Evolutionary conservation across 257 asterid genomes (phyloP).

Genomic region (Linaria vulgaris): DNA sequence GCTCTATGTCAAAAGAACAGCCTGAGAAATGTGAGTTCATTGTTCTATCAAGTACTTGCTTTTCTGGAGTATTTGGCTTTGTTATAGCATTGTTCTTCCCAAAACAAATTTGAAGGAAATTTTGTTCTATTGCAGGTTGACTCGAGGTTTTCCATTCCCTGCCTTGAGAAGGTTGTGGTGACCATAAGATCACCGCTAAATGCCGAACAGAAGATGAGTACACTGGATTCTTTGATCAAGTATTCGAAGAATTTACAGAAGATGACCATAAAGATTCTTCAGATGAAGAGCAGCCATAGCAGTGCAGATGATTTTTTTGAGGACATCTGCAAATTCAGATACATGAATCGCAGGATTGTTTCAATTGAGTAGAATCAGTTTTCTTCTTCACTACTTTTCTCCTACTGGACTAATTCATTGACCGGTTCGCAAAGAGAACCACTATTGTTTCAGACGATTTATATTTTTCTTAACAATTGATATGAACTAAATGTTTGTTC

Average conservation of each 20-base stretch:
- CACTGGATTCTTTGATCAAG: slow-evolving; percentile 69
- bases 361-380: slow-evolving; percentile 50
- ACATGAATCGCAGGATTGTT: slow-evolving; percentile 65
- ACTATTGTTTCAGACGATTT: slow-evolving; percentile 14
- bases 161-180: slow-evolving; percentile 72
- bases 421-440: slow-evolving; percentile 7
- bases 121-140: slow-evolving; percentile 54
- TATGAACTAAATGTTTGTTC: neutral
- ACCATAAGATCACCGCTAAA: slow-evolving; percentile 88
- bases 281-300: slow-evolving; percentile 97
- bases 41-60: neutral
- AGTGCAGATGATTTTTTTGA: slow-evolving; percentile 97
- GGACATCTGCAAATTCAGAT: slow-evolving; percentile 74
- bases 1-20: slow-evolving; percentile 96
- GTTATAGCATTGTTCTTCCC: neutral
- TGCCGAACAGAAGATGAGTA: slow-evolving; percentile 93
- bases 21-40: slow-evolving; percentile 73
- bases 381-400: slow-evolving; percentile 6
- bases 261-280: slow-evolving; percentile 87
- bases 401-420: slow-evolving; percentile 11
- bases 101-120: neutral
- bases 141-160: slow-evolving; percentile 63
- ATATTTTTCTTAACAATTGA: neutral
- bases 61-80: neutral
- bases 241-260: slow-evolving; percentile 61